Percentiles rank a stretch among this genome's conserved stretches.
These are phyloP conservation scores for Aegilops longissima DNA, from an alignment of 176 grass and related monocot genomes.

Conservation along the genomic window DNA sequence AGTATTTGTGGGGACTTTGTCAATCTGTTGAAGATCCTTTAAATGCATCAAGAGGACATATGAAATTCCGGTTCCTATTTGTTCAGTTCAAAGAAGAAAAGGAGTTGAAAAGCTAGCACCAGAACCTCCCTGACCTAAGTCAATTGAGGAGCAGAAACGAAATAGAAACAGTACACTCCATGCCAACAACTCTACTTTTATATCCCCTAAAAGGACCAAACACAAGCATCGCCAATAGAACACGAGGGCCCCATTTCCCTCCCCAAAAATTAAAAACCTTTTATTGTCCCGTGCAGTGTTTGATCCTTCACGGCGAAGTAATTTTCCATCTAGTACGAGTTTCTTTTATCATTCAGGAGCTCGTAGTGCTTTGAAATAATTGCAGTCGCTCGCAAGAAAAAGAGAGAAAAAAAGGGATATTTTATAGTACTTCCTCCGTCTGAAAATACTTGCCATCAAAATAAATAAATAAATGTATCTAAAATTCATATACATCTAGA, in stretches of 20 bases:
- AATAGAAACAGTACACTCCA: slow-evolving; percentile 31
- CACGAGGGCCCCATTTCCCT: background rate
- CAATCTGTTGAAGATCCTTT: no score
- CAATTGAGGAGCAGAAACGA: slow-evolving; percentile 11
- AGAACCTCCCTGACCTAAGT: background rate
- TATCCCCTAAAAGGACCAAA: slow-evolving; percentile 10
- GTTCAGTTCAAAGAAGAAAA: no score
- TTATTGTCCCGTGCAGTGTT: slow-evolving; percentile 1
- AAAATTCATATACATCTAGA: no score
- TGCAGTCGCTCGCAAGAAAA: background rate
- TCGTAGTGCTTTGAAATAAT: slow-evolving; percentile 38
- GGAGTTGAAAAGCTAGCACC: no score
- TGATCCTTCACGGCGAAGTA: slow-evolving; percentile 45
- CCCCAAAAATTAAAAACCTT: background rate
- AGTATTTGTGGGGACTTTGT: rapidly evolving
- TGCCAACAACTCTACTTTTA: background rate
- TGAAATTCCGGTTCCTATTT: no score
- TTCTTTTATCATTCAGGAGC: background rate
- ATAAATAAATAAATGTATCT: no score
- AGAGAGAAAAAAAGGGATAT: background rate
- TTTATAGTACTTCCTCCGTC: background rate
- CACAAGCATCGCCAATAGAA: background rate
- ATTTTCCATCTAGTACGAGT: background rate
- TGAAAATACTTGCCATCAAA: no score
- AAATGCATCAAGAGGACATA: no score